Base-by-base conservation (phyloP, 352 stramenopile species). In the Globisporangium yorkense region DNA sequence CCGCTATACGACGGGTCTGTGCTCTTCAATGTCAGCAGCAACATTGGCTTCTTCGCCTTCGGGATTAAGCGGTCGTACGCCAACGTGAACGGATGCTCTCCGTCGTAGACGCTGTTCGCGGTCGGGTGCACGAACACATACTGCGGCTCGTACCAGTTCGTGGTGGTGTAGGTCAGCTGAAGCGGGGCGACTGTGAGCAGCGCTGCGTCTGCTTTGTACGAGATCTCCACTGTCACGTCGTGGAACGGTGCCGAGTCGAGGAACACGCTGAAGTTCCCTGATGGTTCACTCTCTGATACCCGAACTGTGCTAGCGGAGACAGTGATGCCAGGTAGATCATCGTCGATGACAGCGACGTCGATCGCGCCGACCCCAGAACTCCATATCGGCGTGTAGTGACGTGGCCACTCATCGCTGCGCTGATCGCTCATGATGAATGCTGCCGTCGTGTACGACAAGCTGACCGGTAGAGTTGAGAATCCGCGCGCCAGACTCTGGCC, bases 321-420 rank as follows among this genome's bases (percentile, higher is more conserved):
- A 8, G 78, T 86, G 29, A 88, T 58, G 16, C 78, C 80, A 29
- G 80, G 78, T 7, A 88, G 46, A 65, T 91, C 80, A 40, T 91
- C 80, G 48, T 91, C 80, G n/a, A 81, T 49, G 3, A 81, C 59
- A 7, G 53, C 29, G 9, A 78, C 68, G 33, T 72, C 29, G 33
- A 89, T 46, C 0, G 41, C 63, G 18, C 78, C 78, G n/a, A 56
- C 60, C 5, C 35, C 33, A 53, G 76, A 85, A 20, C 57, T 65
- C 66, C 71, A 83, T 46, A 56, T 50, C 0, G 67, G 49, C 44
- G 24, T 60, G 47, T 71, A 74, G 39, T 69, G 59, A 21, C 59
- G 62, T 4, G 80, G 80, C 80, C 80, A 91, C 9, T 49, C 7
- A 0, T 44, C 29, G 31, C 57, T 51, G 7, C 70, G 56, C 1